A percentile compares a stretch with the other conserved stretches of the same genome.
Evolutionary conservation across 2,329 filamentous ascomycete species (phyloP).

Genomic region (Aspergillus fumigatus): DNA sequence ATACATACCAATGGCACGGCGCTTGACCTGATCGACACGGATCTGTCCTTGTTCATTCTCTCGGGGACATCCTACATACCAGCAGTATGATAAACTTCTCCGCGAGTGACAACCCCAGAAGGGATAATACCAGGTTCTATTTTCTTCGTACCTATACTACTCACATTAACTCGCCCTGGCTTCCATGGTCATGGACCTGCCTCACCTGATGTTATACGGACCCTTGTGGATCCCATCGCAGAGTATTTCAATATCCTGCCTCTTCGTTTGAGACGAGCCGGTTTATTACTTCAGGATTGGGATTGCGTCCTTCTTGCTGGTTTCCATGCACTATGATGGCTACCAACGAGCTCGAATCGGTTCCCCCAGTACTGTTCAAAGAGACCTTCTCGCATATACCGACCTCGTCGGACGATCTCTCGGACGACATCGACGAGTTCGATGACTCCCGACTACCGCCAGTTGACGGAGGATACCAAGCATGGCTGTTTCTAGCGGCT

Average conservation of each 20-base stretch:
- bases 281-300: not conserved
- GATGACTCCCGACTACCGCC: conserved; percentile 20
- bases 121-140: not conserved
- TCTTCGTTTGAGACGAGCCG: not conserved
- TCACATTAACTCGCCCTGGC: not conserved
- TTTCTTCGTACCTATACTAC: not conserved
- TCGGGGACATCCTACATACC: not conserved
- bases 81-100: not conserved
- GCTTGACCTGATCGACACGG: not conserved
- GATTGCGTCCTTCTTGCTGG: not conserved
- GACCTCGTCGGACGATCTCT: not conserved
- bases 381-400: not conserved
- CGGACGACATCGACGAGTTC: not conserved
- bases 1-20: not conserved
- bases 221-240: not conserved
- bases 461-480: conserved; percentile 36
- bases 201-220: not conserved
- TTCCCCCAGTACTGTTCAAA: not conserved
- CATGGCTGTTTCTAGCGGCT: conserved; percentile 46
- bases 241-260: not conserved
- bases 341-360: not conserved
- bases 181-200: not conserved
- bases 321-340: not conserved
- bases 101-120: not conserved
- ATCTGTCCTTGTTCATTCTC: not conserved